These are phyloP conservation scores for Aspergillus kassunensis DNA, from an alignment of 495 filamentous ascomycete genomes.

Conservation along the genomic window DNA sequence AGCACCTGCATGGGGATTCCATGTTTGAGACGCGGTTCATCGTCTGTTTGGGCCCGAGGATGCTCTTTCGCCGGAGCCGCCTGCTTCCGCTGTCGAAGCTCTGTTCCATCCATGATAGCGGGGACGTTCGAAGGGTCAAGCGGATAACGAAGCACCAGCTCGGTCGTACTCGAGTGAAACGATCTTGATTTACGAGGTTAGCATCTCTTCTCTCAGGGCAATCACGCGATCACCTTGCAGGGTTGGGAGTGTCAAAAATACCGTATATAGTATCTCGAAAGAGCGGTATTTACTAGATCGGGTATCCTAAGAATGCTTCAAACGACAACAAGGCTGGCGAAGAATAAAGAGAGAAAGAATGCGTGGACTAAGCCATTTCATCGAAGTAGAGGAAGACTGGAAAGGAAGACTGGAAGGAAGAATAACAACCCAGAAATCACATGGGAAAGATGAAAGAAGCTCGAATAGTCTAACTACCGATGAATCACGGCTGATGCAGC, in stretches of 20 bases:
- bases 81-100: constrained; percentile 42
- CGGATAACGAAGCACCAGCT: neutral
- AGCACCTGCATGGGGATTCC: constrained; percentile 59
- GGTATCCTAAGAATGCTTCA: constrained; percentile 3
- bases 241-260: neutral
- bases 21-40: constrained; percentile 59
- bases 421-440: constrained; percentile 1
- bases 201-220: neutral
- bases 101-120: constrained; percentile 35
- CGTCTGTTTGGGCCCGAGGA: constrained; percentile 18
- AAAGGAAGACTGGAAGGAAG: neutral
- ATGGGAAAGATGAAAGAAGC: constrained; percentile 2
- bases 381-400: neutral
- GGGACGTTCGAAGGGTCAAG: too few relatives aligned
- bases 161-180: neutral
- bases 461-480: too few relatives aligned
- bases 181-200: constrained; percentile 1
- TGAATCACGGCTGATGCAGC: constrained; percentile 9
- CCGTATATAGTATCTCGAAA: constrained; percentile 1
- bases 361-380: neutral
- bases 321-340: neutral
- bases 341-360: constrained; percentile 3
- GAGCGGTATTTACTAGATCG: constrained; percentile 10
- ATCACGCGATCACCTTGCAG: constrained; percentile 6
- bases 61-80: constrained; percentile 3